Base-by-base conservation (phyloP, 108 stramenopile genomes). In the Cyclostephanos tholiformis region DNA sequence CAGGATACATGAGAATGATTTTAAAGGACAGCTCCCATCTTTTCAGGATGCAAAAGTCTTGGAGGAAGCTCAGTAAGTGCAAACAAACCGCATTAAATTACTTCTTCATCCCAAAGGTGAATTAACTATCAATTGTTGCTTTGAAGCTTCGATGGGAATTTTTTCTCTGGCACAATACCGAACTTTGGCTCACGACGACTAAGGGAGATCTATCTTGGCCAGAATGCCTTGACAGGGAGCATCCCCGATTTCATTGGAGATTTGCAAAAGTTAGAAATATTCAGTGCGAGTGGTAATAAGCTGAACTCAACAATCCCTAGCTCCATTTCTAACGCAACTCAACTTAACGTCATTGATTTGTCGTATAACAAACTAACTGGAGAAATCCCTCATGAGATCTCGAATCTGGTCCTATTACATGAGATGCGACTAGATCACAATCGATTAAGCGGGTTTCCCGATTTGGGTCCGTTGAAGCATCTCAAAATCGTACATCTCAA, bases 171-270 rank as follows among this genome's bases (percentile, higher is more conserved):
- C 23, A 25, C 81, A 13, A 52, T 69, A 51, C 82, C 84, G 22
- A 43, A 79, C 8, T 72, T 69, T 64, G 82, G 85, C 11, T 75
- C 84, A 11, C 69, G 55, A 11, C 68, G 78, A 9, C 46, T 88
- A 35, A 62, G 65, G 35, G 60, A 56, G 12, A 68, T 89, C 29
- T 75, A 72, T 58, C 70, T 87, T 4, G 75, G 68, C 50, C 46
- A 76, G 50, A 89, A 89, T 65, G 46, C 73, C 9, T 53, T 86
- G 20, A 76, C 67, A 51, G 88, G 88, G 6, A 71, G 68, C 29
- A 75, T 88, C 12, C 86, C 86, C n/a, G 41, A 63, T 23, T 78
- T 72, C 48, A 53, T 86, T 14, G 84, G 79, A 16, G 35, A 50
- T 23, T 62, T 73, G 8, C 27, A 55, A n/a, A 72, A 82, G 66